A percentile compares a stretch with the other conserved stretches of the same genome.
phyloP scores from a whole-genome alignment of 2,329 filamentous ascomycete genomes.

The Pyricularia pennisetigena region DNA sequence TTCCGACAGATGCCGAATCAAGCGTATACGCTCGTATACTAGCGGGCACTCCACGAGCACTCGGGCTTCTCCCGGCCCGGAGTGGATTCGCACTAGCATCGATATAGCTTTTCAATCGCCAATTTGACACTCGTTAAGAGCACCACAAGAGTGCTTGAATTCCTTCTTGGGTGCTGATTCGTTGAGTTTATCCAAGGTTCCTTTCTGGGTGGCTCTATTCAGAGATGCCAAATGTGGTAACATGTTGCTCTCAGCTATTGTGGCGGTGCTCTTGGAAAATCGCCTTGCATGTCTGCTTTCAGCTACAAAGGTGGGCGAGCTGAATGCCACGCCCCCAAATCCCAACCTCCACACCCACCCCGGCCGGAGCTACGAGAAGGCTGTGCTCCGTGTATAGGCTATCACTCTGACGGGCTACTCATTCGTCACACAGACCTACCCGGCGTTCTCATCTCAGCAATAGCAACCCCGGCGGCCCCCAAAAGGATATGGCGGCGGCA shows the following conservation, averaged over 20 bases:
- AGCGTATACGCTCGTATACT: neutral
- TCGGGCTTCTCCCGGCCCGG: neutral
- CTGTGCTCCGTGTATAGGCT: neutral
- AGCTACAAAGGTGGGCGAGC: neutral
- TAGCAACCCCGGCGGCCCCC: neutral
- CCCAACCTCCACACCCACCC: neutral
- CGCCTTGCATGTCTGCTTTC: neutral
- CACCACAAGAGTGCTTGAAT: neutral
- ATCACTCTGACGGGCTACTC: neutral
- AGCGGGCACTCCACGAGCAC: neutral
- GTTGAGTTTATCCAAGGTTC: neutral
- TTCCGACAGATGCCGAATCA: neutral
- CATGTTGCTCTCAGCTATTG: neutral
- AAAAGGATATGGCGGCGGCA: neutral
- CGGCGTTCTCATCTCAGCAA: neutral
- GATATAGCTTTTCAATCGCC: neutral
- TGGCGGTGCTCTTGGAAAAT: neutral
- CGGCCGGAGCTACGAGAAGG: neutral
- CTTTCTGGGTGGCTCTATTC: neutral
- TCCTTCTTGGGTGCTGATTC: neutral
- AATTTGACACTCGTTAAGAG: neutral
- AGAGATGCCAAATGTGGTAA: neutral
- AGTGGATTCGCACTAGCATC: neutral
- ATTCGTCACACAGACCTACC: neutral
- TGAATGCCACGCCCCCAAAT: neutral